Percentiles rank a stretch among this genome's conserved stretches.
Evolutionary conservation across 2,329 filamentous ascomycete genomes (phyloP).

Genomic region (Fusarium sp.): DNA sequence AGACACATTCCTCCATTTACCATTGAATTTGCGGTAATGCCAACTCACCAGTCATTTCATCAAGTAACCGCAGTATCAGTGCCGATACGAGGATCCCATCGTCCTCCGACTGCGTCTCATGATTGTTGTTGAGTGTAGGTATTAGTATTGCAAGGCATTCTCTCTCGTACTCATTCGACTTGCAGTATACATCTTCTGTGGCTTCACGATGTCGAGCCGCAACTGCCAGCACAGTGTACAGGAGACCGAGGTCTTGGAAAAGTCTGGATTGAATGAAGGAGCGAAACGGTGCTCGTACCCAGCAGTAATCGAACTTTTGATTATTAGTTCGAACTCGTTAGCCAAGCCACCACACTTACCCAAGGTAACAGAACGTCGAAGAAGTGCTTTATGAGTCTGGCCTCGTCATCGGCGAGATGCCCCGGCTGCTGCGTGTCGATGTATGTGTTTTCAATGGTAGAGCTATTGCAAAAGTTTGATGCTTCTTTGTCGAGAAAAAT

Average conservation of each 20-base stretch:
- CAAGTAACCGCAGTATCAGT: constrained; percentile 5
- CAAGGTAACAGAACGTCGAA: too few species aligned
- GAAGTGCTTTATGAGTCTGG: too few species aligned
- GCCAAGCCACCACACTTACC: not conserved
- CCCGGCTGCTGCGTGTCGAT: too few species aligned
- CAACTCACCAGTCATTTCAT: constrained; percentile 12
- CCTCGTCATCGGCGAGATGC: too few species aligned
- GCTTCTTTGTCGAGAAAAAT: too few species aligned
- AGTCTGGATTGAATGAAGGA: not conserved
- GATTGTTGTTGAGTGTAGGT: constrained; percentile 1
- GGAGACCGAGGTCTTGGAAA: not conserved
- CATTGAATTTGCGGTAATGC: too few species aligned
- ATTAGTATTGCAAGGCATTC: constrained; percentile 8
- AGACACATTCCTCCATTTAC: too few species aligned
- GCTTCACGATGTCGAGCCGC: constrained; percentile 12
- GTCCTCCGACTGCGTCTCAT: not conserved
- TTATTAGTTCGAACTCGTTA: too few species aligned
- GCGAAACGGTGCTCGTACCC: not conserved
- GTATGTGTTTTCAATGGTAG: too few species aligned
- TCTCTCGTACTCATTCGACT: constrained; percentile 8
- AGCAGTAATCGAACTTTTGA: not conserved
- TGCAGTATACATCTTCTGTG: not conserved
- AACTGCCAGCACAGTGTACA: constrained; percentile 9
- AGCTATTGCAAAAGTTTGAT: too few species aligned
- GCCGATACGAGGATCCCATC: constrained; percentile 5